Percentiles rank a stretch among this genome's conserved stretches.
These are phyloP conservation scores for Coemansia guatemalensis DNA, from an alignment of 192 early-diverging fungal genomes.

Conservation along the genomic window DNA sequence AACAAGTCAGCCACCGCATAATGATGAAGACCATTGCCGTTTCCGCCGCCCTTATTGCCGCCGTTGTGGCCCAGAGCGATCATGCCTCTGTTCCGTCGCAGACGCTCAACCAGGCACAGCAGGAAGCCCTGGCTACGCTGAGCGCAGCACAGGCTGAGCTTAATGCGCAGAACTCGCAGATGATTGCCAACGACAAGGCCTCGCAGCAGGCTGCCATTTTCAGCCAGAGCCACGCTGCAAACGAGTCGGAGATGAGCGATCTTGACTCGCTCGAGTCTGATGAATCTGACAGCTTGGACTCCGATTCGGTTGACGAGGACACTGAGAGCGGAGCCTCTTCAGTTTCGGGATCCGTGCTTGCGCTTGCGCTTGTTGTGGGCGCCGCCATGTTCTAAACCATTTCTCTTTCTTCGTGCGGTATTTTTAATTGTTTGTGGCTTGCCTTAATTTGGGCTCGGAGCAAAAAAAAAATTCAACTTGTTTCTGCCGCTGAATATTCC, in stretches of 20 bases:
- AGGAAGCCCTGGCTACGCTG: constrained; percentile 40
- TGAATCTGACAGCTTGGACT: constrained; percentile 20
- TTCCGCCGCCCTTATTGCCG: constrained; percentile 26
- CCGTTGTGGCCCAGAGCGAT: constrained; percentile 16
- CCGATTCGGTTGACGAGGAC: constrained; percentile 11
- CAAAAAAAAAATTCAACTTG: constrained; percentile 6
- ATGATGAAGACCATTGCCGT: constrained; percentile 37
- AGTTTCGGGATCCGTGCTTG: constrained; percentile 37
- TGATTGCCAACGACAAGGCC: constrained; percentile 35
- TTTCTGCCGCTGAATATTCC: neutral
- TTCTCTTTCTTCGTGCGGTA: constrained; percentile 4
- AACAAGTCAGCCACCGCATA: neutral
- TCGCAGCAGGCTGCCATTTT: constrained; percentile 43
- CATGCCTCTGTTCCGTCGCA: constrained; percentile 25
- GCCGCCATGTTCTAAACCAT: constrained; percentile 41
- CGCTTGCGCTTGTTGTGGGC: constrained; percentile 30
- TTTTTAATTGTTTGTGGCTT: constrained; percentile 11
- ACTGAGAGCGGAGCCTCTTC: constrained; percentile 25
- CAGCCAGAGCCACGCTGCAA: constrained; percentile 34
- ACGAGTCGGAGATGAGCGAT: constrained; percentile 21
- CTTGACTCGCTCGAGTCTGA: constrained; percentile 27
- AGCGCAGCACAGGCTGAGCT: constrained; percentile 46
- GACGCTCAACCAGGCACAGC: constrained; percentile 46
- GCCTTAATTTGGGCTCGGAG: neutral
- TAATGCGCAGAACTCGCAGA: constrained; percentile 40